Percentiles rank a stretch among this genome's conserved stretches.
Evolutionary conservation across 164 flowering plant species (phyloP).

Genomic region (Sedum album): DNA sequence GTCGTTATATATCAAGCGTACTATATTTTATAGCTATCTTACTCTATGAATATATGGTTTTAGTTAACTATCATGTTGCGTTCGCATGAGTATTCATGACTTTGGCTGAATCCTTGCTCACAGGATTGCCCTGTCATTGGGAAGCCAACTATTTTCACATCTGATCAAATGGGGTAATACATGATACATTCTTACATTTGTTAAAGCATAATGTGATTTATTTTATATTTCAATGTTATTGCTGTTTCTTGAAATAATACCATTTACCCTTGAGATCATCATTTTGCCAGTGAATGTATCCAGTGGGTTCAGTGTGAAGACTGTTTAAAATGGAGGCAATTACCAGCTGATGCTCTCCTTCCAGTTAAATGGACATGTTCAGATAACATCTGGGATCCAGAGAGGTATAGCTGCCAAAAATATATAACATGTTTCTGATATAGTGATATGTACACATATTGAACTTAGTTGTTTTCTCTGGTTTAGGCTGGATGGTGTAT

Average conservation of each 20-base stretch:
- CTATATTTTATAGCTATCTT: too few species aligned
- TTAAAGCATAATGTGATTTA: background rate
- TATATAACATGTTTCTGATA: background rate
- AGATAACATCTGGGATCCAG: slow-evolving; percentile 55
- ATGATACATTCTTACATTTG: too few species aligned
- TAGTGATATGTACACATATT: background rate
- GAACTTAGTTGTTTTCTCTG: background rate
- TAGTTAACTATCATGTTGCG: background rate
- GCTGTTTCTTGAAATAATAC: background rate
- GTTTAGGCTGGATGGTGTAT: background rate
- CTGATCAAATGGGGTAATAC: slow-evolving; percentile 59
- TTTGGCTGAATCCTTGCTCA: slow-evolving; percentile 14
- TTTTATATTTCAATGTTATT: background rate
- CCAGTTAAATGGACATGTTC: slow-evolving; percentile 68
- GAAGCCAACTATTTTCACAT: slow-evolving; percentile 59
- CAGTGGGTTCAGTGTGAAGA: slow-evolving; percentile 77
- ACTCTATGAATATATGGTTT: background rate
- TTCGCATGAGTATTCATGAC: background rate
- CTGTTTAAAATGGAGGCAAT: slow-evolving; percentile 55
- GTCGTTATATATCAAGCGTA: too few species aligned
- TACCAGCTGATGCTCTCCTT: slow-evolving; percentile 43
- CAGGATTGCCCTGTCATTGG: slow-evolving; percentile 87
- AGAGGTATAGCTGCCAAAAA: slow-evolving; percentile 37
- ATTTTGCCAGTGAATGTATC: slow-evolving; percentile 28
- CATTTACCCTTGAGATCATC: background rate